A percentile compares a stretch with the other conserved stretches of the same genome.
phyloP scores from a whole-genome alignment of 331 rosid species.

The Ulmus americana region DNA sequence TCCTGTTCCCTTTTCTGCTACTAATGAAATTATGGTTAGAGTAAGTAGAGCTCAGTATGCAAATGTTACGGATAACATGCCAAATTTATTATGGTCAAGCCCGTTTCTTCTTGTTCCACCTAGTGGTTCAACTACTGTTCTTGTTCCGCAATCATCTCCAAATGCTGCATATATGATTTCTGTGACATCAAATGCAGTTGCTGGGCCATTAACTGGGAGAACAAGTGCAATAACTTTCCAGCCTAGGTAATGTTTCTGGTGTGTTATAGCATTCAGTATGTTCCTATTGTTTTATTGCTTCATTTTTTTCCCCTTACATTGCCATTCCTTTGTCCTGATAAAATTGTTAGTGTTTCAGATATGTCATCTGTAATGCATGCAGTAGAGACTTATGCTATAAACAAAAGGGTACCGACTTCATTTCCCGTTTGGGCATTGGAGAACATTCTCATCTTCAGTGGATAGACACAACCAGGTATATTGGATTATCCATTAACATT shows the following conservation, averaged over 20 bases:
- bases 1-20: conserved; percentile 49
- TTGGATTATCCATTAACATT: background rate
- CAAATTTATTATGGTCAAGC: conserved; percentile 58
- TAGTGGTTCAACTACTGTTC: conserved; percentile 80
- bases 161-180: conserved; percentile 69
- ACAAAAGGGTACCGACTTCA: conserved; percentile 77
- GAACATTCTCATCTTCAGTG: conserved; percentile 91
- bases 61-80: conserved; percentile 30
- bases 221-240: conserved; percentile 76
- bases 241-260: conserved; percentile 59
- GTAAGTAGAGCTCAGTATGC: conserved; percentile 45
- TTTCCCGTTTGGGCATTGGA: conserved; percentile 50
- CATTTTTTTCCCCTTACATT: background rate
- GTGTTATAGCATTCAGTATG: background rate
- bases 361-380: conserved; percentile 89
- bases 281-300: background rate
- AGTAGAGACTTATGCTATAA: conserved; percentile 66
- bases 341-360: conserved; percentile 51
- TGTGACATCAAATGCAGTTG: conserved; percentile 58
- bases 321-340: conserved; percentile 3
- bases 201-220: conserved; percentile 70
- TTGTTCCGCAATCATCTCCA: conserved; percentile 61
- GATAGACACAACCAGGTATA: conserved; percentile 71
- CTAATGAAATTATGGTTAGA: conserved; percentile 61
- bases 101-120: conserved; percentile 79